phyloP scores from a whole-genome alignment of 164 flowering plant species.

The Malania oleifera region DNA sequence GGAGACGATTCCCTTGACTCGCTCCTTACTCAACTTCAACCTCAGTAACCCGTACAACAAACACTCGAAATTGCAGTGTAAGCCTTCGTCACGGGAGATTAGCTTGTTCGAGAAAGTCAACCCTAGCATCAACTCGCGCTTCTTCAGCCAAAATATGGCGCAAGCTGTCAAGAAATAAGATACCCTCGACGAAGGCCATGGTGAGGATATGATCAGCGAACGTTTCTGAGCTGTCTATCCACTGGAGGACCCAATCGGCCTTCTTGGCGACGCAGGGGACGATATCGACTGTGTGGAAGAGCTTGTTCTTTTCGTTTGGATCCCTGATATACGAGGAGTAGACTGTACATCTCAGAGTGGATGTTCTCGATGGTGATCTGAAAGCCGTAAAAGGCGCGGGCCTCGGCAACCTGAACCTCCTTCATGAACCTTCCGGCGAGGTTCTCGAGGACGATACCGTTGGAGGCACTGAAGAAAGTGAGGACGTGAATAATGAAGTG shows the following conservation, averaged over 20 bases:
- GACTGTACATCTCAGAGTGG: slow-evolving; percentile 88
- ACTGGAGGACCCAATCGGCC: slow-evolving; percentile 79
- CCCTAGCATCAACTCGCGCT: slow-evolving; percentile 86
- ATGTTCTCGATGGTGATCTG: slow-evolving; percentile 92
- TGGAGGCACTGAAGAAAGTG: slow-evolving; percentile 93
- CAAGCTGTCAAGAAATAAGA: slow-evolving; percentile 92
- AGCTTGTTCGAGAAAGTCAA: slow-evolving; percentile 83
- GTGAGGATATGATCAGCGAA: slow-evolving; percentile 76
- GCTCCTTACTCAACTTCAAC: slow-evolving; percentile 50
- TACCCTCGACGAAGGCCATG: slow-evolving; percentile 90
- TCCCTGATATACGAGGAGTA: slow-evolving; percentile 73
- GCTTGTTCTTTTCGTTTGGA: slow-evolving; percentile 43
- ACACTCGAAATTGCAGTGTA: slow-evolving; percentile 91
- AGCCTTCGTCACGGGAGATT: slow-evolving; percentile 81
- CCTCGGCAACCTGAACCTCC: slow-evolving; percentile 80
- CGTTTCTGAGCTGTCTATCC: slow-evolving; percentile 75
- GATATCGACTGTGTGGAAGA: slow-evolving; percentile 82
- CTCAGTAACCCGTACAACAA: slow-evolving; percentile 48
- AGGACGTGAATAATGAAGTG: slow-evolving; percentile 84
- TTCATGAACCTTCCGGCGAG: slow-evolving; percentile 85
- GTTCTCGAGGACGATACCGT: slow-evolving; percentile 86
- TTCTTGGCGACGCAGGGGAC: slow-evolving; percentile 69
- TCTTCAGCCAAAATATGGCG: slow-evolving; percentile 84
- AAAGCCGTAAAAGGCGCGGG: slow-evolving; percentile 86
- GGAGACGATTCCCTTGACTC: slow-evolving; percentile 45